Percentiles rank a stretch among this genome's conserved stretches.
These are phyloP conservation scores for Podaxis rugospora DNA, from an alignment of 768 basidiomycete genomes.

Conservation along the genomic window DNA sequence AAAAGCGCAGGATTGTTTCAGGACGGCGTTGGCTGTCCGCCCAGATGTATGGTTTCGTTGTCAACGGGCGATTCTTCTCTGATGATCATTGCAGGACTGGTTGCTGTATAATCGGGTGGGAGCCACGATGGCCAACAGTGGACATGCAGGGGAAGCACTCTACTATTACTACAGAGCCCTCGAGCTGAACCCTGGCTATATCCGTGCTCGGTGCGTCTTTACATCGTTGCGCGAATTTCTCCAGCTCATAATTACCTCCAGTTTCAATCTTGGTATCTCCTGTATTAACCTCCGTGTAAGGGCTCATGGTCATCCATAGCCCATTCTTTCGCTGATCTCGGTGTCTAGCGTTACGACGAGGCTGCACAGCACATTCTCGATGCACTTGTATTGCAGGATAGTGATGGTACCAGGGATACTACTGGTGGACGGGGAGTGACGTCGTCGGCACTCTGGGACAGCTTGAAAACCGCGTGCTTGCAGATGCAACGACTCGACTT, in stretches of 20 bases:
- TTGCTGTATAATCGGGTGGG: conserved; percentile 90
- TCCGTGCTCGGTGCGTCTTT: conserved; percentile 69
- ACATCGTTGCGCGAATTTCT: neutral
- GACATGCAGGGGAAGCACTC: conserved; percentile 74
- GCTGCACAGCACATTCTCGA: conserved; percentile 85
- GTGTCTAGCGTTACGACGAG: conserved; percentile 71
- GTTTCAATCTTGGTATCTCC: conserved; percentile 92
- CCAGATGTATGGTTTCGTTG: conserved; percentile 58
- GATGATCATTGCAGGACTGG: conserved; percentile 62
- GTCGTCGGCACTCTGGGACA: conserved; percentile 82
- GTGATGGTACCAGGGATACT: conserved; percentile 61
- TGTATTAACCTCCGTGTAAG: conserved; percentile 81
- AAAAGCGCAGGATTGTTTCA: conserved; percentile 94
- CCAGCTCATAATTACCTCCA: conserved; percentile 24
- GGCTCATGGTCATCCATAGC: conserved; percentile 14
- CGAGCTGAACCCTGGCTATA: conserved; percentile 84
- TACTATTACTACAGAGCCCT: conserved; percentile 84
- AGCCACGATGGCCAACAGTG: conserved; percentile 90
- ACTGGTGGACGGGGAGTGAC: conserved; percentile 61
- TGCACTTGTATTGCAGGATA: conserved; percentile 85
- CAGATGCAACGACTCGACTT: conserved; percentile 79
- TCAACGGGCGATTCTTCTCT: neutral
- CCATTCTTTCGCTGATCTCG: conserved; percentile 3
- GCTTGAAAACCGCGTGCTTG: conserved; percentile 76
- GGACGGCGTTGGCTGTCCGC: conserved; percentile 78